A percentile compares a stretch with the other conserved stretches of the same genome.
Evolutionary conservation across 2,329 filamentous ascomycete genomes (phyloP).

Genomic region (Fusarium chlamydosporum): DNA sequence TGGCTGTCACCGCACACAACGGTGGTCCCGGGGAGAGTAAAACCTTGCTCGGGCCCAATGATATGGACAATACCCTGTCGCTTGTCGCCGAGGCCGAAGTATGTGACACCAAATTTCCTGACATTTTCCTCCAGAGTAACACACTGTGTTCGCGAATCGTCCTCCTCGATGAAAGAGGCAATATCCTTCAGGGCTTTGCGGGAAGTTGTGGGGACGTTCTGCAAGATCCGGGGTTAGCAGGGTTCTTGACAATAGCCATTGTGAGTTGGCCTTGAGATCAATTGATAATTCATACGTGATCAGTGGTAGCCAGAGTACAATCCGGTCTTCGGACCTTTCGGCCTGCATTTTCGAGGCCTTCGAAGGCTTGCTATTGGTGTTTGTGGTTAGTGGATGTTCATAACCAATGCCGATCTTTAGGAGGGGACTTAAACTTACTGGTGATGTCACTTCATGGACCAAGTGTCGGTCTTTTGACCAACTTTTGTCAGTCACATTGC

Average conservation of each 20-base stretch:
- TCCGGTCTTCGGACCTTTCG: conserved; percentile 92
- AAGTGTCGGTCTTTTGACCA: conserved; percentile 82
- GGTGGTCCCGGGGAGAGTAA: conserved; percentile 96
- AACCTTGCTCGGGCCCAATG: conserved; percentile 98
- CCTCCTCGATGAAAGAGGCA: conserved; percentile 92
- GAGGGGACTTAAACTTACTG: conserved; percentile 68
- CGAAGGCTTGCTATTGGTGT: conserved; percentile 85
- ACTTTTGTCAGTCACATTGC: conserved; percentile 26
- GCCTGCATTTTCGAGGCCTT: conserved; percentile 90
- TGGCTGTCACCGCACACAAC: conserved; percentile 98
- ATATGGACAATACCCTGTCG: conserved; percentile 98
- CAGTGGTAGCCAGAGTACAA: conserved; percentile 95
- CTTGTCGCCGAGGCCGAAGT: conserved; percentile 96
- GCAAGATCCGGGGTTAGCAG: conserved; percentile 37
- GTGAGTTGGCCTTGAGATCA: not conserved
- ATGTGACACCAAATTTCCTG: conserved; percentile 94
- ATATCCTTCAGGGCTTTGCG: conserved; percentile 95
- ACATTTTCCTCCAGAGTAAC: conserved; percentile 97
- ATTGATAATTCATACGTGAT: conserved; percentile 78
- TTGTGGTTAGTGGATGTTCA: conserved; percentile 35
- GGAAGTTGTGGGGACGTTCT: conserved; percentile 95
- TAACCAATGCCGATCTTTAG: conserved; percentile 15
- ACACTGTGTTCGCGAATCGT: conserved; percentile 93
- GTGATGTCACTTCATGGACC: conserved; percentile 98
- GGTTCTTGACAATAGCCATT: conserved; percentile 4